A percentile compares a stretch with the other conserved stretches of the same genome.
Conservation (phyloP, 805 yeast species). For the Pichia gijzeniarum region DNA sequence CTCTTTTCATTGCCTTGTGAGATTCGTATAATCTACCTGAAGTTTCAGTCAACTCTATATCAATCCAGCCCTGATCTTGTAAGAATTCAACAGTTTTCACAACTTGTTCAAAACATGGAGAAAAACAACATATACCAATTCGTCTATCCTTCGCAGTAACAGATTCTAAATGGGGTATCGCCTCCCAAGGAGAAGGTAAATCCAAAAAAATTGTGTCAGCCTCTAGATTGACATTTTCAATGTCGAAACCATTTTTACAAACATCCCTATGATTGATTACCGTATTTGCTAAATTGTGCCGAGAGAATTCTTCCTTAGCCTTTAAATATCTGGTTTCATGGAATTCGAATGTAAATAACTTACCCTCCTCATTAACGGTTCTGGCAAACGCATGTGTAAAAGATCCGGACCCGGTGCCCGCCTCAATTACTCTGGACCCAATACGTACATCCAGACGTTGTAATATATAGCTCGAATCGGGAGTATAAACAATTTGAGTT, state of each 20-base stretch:
- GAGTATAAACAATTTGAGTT: constrained; percentile 95
- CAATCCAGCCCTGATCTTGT: constrained; percentile 71
- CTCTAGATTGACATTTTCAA: constrained; percentile 36
- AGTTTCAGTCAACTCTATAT: constrained; percentile 88
- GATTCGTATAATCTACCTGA: constrained; percentile 81
- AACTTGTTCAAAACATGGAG: constrained; percentile 98
- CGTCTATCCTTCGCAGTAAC: constrained; percentile 50
- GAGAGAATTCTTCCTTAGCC: constrained; percentile 69
- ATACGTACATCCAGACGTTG: constrained; percentile 72
- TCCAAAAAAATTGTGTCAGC: constrained; percentile 83
- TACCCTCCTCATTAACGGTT: constrained; percentile 55
- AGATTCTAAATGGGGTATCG: constrained; percentile 63
- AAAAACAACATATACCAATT: constrained; percentile 85
- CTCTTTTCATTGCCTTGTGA: constrained; percentile 79
- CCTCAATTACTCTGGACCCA: constrained; percentile 81
- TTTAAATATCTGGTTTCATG: constrained; percentile 78
- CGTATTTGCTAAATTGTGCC: constrained; percentile 60
- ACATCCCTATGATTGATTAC: constrained; percentile 85
- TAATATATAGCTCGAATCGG: constrained; percentile 86
- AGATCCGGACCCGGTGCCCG: constrained; percentile 97
- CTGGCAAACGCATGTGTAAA: constrained; percentile 91
- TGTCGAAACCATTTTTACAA: constrained; percentile 75
- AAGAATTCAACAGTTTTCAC: constrained; percentile 75
- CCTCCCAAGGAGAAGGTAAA: constrained; percentile 95
- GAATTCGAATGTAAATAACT: constrained; percentile 80